Evolutionary conservation across 2,329 filamentous ascomycete genomes (phyloP), one percentile per base, ranked within the genome.

Genomic region (Triangularia setosa): DNA sequence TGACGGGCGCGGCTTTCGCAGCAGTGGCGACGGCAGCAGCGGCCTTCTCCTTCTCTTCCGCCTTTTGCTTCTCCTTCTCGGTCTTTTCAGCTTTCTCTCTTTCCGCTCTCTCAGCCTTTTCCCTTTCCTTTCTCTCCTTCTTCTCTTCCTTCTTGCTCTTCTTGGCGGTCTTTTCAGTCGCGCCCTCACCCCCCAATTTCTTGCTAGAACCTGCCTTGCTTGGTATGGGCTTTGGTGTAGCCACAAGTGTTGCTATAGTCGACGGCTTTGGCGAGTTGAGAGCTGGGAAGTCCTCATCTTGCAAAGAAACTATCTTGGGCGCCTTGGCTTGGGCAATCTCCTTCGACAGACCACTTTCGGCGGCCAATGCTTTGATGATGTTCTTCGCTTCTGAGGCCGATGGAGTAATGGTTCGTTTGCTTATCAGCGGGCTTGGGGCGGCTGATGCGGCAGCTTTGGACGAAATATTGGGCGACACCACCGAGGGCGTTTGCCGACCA

Each of bases 281-380:
- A 2, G 85, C 82, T 11, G 87, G 87, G 69, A 88, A 89, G 68
- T 89, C 86, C 69, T 88, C 85, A 24, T 87, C 84, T 65, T 86
- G 82, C 54, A 87, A 73, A 65, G 86, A 81, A 54, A 87, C 73
- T 28, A 82, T 65, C 67, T 77, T 77, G 64, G 76, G 76, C 2
- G 73, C 68, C 67, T 78, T 76, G 14, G 71, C 74, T 78, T 78
- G 76, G 33, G 33, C 35, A 24, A 80, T 79, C 27, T 81, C 78
- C 69, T 80, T 82, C 4, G 82, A 80, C 24, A 82, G 69, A 0
- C 81, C 80, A 57, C 76, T 81, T 57, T 81, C 80, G 1, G 75
- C 75, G 0, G 82, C 79, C 8, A 82, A 69, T 11, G 78, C 73
- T 65, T 83, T 84, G 59, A 74, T 72, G 27, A 63, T 71, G 57